phyloP scores from a whole-genome alignment of 345 rosid species.

The Salix exigua region DNA sequence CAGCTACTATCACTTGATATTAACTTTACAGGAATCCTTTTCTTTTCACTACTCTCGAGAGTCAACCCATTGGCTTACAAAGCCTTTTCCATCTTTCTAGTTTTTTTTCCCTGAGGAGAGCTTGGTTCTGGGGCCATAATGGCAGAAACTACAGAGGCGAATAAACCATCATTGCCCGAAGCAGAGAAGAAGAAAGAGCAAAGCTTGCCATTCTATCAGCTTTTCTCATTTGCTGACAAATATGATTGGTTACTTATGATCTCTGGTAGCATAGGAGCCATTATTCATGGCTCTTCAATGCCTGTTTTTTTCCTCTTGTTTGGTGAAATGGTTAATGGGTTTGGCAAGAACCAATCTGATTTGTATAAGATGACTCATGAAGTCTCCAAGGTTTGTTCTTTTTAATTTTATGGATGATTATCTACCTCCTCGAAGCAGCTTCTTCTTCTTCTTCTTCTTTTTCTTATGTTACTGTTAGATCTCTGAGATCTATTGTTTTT shows the following conservation, averaged over 20 bases:
- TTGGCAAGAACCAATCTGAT: constrained; percentile 93
- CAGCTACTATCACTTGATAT: neutral
- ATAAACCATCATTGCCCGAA: constrained; percentile 55
- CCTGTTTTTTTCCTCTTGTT: constrained; percentile 92
- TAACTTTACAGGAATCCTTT: neutral
- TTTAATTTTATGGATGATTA: neutral
- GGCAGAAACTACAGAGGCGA: constrained; percentile 68
- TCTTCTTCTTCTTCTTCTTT: neutral
- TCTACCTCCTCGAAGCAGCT: no score
- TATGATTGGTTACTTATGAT: constrained; percentile 75
- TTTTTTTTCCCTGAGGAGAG: neutral
- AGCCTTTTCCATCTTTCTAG: neutral
- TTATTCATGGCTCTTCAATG: constrained; percentile 94
- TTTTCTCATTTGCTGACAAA: constrained; percentile 93
- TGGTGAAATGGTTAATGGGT: constrained; percentile 98
- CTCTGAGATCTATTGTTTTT: constrained; percentile 42
- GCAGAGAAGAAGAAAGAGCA: constrained; percentile 96
- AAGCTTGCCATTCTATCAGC: constrained; percentile 84
- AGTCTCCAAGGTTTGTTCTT: constrained; percentile 62
- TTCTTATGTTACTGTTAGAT: constrained; percentile 13
- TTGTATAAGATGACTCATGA: constrained; percentile 84
- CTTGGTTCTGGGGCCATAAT: constrained; percentile 23
- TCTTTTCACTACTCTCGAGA: neutral
- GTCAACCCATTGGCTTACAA: neutral
- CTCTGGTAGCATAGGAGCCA: constrained; percentile 79